Percentiles rank a stretch among this genome's conserved stretches.
These are phyloP conservation scores for Epichloe scottii DNA, from an alignment of 2,329 filamentous ascomycete genomes.

Conservation along the genomic window DNA sequence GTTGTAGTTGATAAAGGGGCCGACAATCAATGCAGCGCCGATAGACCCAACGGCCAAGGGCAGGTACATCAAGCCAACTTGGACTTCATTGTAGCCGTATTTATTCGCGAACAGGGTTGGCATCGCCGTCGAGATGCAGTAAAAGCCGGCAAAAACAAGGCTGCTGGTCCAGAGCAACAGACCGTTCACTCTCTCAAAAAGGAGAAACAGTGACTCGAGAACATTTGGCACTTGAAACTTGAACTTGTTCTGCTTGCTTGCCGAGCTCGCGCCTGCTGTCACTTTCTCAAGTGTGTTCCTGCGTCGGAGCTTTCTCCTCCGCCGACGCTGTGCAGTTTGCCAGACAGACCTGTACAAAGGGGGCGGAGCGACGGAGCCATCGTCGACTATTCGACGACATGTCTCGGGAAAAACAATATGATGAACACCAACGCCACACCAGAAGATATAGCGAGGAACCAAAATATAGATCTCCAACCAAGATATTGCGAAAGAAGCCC, in stretches of 20 bases:
- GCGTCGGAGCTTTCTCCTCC: background rate
- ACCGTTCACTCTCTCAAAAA: conserved; percentile 29
- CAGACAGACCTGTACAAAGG: conserved; percentile 22
- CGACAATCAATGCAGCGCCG: conserved; percentile 31
- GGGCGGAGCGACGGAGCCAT: conserved; percentile 35
- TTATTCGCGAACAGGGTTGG: conserved; percentile 31
- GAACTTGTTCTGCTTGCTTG: conserved; percentile 14
- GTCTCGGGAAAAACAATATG: conserved; percentile 42
- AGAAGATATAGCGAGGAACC: conserved; percentile 41
- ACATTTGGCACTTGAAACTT: conserved; percentile 29
- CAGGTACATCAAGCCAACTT: conserved; percentile 41
- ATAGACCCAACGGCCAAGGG: conserved; percentile 38
- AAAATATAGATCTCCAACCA: conserved; percentile 50
- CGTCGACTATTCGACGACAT: conserved; percentile 34
- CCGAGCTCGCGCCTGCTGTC: conserved; percentile 6
- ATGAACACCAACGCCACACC: conserved; percentile 29
- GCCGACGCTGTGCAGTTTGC: conserved; percentile 16
- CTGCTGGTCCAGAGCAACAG: conserved; percentile 31
- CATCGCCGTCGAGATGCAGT: conserved; percentile 32
- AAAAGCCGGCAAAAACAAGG: conserved; percentile 37
- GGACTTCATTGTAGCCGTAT: conserved; percentile 46
- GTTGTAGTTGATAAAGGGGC: conserved; percentile 52
- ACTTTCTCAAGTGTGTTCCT: background rate
- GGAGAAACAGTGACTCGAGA: conserved; percentile 25
- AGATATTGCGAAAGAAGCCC: conserved; percentile 43